These are phyloP conservation scores for Lentinus tigrinus DNA, from an alignment of 768 basidiomycete genomes.

Conservation along the genomic window DNA sequence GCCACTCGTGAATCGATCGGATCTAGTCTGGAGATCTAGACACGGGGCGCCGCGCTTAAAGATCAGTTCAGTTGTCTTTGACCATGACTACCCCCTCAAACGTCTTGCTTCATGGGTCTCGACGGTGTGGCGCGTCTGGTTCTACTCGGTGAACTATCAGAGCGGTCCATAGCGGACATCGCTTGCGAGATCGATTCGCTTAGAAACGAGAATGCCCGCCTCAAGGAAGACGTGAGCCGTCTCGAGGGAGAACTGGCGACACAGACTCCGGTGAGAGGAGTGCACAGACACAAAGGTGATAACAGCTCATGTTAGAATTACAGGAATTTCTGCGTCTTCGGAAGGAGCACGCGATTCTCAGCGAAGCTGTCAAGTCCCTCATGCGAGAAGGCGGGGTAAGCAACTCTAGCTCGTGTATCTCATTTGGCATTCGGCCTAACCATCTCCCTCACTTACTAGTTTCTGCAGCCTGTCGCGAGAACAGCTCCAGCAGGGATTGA, in stretches of 20 bases:
- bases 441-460: background rate
- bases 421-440: background rate
- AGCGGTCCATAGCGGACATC: background rate
- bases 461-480: background rate
- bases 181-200: background rate
- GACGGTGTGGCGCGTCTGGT: background rate
- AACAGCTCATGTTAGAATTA: background rate
- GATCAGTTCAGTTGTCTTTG: too few relatives aligned
- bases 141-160: background rate
- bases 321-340: background rate
- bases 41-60: too few relatives aligned
- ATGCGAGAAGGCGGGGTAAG: slow-evolving; percentile 1
- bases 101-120: background rate
- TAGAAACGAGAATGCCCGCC: background rate
- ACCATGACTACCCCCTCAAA: too few relatives aligned
- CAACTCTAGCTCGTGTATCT: background rate
- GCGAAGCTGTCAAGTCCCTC: background rate
- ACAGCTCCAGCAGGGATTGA: background rate
- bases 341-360: background rate
- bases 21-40: background rate
- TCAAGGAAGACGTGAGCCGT: background rate
- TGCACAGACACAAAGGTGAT: background rate
- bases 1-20: too few relatives aligned
- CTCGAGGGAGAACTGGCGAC: background rate
- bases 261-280: background rate